Percentiles rank a stretch among this genome's conserved stretches.
phyloP scores from a whole-genome alignment of 352 stramenopile species.

The Phytophthora capsici region DNA sequence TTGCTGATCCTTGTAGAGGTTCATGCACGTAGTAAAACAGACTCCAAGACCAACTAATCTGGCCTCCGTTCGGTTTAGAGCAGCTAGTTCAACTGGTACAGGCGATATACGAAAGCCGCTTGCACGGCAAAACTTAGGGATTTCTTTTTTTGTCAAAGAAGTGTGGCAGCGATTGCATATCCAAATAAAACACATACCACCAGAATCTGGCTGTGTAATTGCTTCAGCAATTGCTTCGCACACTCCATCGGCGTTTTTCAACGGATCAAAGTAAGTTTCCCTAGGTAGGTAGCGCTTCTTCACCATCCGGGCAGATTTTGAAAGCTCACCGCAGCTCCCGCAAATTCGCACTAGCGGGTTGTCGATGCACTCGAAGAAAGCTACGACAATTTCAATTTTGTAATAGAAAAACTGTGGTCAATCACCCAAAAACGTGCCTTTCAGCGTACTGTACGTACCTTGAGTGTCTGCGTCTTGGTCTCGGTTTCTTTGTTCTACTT shows the following conservation, averaged over 20 bases:
- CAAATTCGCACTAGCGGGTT: slow-evolving; percentile 5
- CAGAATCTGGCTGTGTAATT: background rate
- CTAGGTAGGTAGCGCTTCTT: background rate
- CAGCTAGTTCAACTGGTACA: background rate
- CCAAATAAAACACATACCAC: background rate
- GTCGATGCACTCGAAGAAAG: background rate
- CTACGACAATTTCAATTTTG: too few relatives aligned
- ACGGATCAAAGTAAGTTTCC: background rate
- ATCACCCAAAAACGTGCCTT: too few relatives aligned
- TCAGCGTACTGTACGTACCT: too few relatives aligned
- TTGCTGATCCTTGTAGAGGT: background rate
- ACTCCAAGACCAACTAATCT: slow-evolving; percentile 10
- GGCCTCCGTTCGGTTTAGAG: slow-evolving; percentile 14
- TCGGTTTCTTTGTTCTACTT: too few relatives aligned
- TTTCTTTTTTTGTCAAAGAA: background rate
- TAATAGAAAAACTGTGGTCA: too few relatives aligned
- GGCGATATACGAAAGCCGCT: slow-evolving; percentile 10
- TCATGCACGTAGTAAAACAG: slow-evolving; percentile 5
- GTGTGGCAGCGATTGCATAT: slow-evolving; percentile 5
- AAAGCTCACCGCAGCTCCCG: slow-evolving; percentile 9
- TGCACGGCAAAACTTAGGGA: slow-evolving; percentile 12
- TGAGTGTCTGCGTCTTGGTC: too few relatives aligned
- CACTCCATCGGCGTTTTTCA: background rate
- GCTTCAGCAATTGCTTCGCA: slow-evolving; percentile 2
- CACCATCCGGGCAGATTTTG: background rate